Percentiles rank a stretch among this genome's conserved stretches.
These are phyloP conservation scores for Monosporozyma siamensis DNA, from an alignment of 805 yeast species.

Conservation along the genomic window DNA sequence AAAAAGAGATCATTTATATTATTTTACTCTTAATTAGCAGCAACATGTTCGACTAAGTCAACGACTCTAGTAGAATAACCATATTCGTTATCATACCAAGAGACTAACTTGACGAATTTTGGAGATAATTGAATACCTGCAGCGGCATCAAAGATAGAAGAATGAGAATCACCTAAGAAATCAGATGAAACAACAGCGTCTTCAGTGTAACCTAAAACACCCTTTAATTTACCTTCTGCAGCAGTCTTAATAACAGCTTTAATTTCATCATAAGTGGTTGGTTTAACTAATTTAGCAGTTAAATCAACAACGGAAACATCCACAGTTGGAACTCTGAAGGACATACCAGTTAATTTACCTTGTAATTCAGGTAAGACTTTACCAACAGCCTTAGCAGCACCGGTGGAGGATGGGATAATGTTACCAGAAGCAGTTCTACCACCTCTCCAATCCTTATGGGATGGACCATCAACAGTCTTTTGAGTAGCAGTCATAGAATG, in stretches of 20 bases:
- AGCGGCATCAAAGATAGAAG: slow-evolving; percentile 58
- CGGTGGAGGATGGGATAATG: slow-evolving; percentile 67
- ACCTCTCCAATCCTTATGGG: slow-evolving; percentile 75
- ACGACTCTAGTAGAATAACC: slow-evolving; percentile 72
- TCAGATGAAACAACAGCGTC: slow-evolving; percentile 63
- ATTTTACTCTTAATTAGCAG: slow-evolving; percentile 17
- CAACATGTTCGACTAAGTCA: slow-evolving; percentile 58
- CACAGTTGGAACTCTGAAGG: slow-evolving; percentile 64
- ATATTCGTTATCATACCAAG: slow-evolving; percentile 70
- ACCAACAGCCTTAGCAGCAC: slow-evolving; percentile 73
- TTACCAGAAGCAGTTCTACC: slow-evolving; percentile 70
- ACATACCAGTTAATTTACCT: slow-evolving; percentile 67
- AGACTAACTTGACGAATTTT: slow-evolving; percentile 56
- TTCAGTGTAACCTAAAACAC: slow-evolving; percentile 59
- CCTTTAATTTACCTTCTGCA: slow-evolving; percentile 50
- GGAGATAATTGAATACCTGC: slow-evolving; percentile 65
- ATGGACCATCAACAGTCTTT: slow-evolving; percentile 68
- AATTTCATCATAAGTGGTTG: slow-evolving; percentile 55
- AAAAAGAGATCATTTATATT: too few relatives aligned
- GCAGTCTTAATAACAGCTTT: slow-evolving; percentile 49
- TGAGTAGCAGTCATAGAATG: slow-evolving; percentile 66
- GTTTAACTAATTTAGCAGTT: slow-evolving; percentile 51
- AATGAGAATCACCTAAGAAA: slow-evolving; percentile 52
- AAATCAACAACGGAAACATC: slow-evolving; percentile 65
- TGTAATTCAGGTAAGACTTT: slow-evolving; percentile 61